Percentiles rank a stretch among this genome's conserved stretches.
Conservation (phyloP, 176 grass and related monocot species). For the Puccinellia tenuiflora region DNA sequence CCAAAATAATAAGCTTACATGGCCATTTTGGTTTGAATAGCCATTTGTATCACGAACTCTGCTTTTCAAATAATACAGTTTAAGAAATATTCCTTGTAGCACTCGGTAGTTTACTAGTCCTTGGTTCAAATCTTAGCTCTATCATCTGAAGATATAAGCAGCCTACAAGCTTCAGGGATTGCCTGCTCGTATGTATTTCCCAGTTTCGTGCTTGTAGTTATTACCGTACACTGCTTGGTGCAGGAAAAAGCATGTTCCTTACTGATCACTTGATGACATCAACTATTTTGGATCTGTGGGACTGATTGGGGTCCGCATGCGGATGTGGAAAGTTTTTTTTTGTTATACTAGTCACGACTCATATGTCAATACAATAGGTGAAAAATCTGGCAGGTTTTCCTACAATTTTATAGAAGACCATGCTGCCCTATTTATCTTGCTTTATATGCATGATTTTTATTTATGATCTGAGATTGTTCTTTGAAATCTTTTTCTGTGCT, state of each 20-base stretch:
- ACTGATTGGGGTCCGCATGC: neutral
- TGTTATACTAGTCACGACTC: neutral
- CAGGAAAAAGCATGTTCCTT: neutral
- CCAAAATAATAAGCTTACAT: neutral
- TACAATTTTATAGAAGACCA: neutral
- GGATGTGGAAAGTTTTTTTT: neutral
- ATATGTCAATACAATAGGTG: neutral
- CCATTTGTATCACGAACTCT: neutral
- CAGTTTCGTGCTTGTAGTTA: neutral
- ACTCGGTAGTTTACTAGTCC: neutral
- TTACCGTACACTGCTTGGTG: neutral
- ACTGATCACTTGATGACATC: neutral
- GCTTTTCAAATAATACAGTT: neutral
- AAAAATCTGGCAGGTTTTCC: neutral
- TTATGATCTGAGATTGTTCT: neutral
- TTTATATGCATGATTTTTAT: neutral
- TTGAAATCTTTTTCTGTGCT: slow-evolving; percentile 15
- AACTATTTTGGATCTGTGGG: neutral
- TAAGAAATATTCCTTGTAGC: neutral
- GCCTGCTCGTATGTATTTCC: neutral
- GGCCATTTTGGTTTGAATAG: neutral
- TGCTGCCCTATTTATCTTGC: neutral
- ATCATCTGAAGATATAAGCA: neutral
- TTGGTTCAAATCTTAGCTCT: neutral
- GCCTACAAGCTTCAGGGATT: neutral